A percentile compares a stretch with the other conserved stretches of the same genome.
Evolutionary conservation across 2,329 filamentous ascomycete species (phyloP).

Genomic region (Sclerotinia nivalis): DNA sequence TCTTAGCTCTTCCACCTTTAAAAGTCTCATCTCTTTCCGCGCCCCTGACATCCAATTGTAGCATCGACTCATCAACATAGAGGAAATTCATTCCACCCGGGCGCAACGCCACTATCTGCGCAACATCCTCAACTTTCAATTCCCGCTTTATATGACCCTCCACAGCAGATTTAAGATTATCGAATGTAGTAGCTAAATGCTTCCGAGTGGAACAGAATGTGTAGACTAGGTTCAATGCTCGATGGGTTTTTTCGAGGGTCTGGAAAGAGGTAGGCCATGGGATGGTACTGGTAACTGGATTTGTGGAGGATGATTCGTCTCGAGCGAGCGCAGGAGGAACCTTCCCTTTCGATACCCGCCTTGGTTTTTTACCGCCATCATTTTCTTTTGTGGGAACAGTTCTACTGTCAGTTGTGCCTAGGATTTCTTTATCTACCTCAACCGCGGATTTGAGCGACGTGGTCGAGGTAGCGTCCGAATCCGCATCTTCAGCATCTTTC

Average conservation of each 20-base stretch:
- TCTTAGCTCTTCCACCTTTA: conserved; percentile 55
- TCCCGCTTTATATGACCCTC: conserved; percentile 76
- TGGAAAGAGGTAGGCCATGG: conserved; percentile 76
- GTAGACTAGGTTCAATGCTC: conserved; percentile 86
- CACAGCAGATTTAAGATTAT: conserved; percentile 81
- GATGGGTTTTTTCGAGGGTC: conserved; percentile 72
- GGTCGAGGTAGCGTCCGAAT: conserved; percentile 21
- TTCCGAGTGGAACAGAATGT: conserved; percentile 95
- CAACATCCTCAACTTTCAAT: conserved; percentile 75
- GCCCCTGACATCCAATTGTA: conserved; percentile 77
- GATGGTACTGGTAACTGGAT: conserved; percentile 32
- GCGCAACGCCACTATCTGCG: conserved; percentile 74
- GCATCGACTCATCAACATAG: conserved; percentile 81
- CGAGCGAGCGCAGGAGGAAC: conserved; percentile 30
- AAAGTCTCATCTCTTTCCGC: conserved; percentile 65
- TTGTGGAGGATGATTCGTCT: conserved; percentile 34
- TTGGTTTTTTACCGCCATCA: conserved; percentile 52
- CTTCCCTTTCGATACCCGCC: conserved; percentile 46
- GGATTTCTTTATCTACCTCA: not conserved
- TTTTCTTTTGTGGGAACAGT: conserved; percentile 56
- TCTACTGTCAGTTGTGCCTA: conserved; percentile 39
- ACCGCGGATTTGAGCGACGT: not conserved
- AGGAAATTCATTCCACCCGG: conserved; percentile 78
- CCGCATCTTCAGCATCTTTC: conserved; percentile 35
- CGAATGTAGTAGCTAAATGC: conserved; percentile 87